These are phyloP conservation scores for Lachancea cidri DNA, from an alignment of 805 yeast genomes.

Conservation along the genomic window DNA sequence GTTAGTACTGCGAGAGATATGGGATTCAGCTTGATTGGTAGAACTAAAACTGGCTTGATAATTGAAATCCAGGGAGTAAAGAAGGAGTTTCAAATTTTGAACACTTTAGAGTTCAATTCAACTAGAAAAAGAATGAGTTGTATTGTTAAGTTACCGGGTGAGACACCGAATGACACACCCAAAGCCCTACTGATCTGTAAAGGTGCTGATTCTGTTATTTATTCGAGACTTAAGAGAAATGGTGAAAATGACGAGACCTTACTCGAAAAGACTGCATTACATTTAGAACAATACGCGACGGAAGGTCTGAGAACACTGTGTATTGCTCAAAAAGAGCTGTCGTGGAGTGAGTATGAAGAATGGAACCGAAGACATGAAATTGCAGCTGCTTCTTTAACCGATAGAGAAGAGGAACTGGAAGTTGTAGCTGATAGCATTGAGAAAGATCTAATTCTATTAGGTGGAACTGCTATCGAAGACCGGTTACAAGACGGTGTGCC, in stretches of 20 bases:
- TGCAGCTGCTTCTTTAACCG: constrained; percentile 59
- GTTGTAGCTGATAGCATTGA: constrained; percentile 71
- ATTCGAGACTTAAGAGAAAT: constrained; percentile 49
- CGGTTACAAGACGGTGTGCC: constrained; percentile 84
- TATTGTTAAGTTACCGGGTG: constrained; percentile 60
- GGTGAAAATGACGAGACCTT: constrained; percentile 41
- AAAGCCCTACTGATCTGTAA: constrained; percentile 68
- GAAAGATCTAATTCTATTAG: constrained; percentile 56
- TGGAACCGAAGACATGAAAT: constrained; percentile 61
- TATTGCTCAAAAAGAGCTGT: constrained; percentile 63
- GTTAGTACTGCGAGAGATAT: constrained; percentile 77
- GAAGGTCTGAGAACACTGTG: constrained; percentile 82
- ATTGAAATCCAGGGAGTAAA: constrained; percentile 64
- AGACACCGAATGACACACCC: constrained; percentile 41
- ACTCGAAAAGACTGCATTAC: constrained; percentile 61
- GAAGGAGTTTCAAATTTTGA: constrained; percentile 66
- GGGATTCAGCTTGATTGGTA: constrained; percentile 62
- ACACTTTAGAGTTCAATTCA: constrained; percentile 72
- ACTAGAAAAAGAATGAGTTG: constrained; percentile 88
- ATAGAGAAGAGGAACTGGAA: constrained; percentile 70
- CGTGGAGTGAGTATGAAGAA: constrained; percentile 54
- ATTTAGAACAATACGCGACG: constrained; percentile 71
- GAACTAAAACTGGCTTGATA: constrained; percentile 63
- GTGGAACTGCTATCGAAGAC: constrained; percentile 87
- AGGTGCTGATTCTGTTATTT: constrained; percentile 82